Conservation (phyloP, 345 rosid genomes). For the Erodium maritimum region DNA sequence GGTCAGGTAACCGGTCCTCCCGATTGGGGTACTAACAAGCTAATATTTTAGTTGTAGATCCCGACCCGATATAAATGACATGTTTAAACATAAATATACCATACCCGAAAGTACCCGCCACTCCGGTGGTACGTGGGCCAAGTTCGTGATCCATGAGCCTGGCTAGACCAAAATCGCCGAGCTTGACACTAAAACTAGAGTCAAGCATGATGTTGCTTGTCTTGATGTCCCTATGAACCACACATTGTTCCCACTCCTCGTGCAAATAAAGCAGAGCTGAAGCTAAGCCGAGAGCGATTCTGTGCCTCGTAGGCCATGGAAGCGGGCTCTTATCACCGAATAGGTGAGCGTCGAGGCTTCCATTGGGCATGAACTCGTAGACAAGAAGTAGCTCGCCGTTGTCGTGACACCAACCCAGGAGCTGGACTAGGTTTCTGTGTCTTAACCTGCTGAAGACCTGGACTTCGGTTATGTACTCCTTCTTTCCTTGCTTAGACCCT, state of each 20-base stretch:
- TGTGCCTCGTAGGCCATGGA: slow-evolving; percentile 18
- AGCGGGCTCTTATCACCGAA: slow-evolving; percentile 10
- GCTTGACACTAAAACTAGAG: slow-evolving; percentile 24
- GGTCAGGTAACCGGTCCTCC: too few species aligned
- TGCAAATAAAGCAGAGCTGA: slow-evolving; percentile 27
- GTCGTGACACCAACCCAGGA: slow-evolving; percentile 35
- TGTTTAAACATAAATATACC: too few species aligned
- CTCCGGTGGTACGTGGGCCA: slow-evolving; percentile 20
- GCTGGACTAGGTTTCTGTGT: slow-evolving; percentile 31
- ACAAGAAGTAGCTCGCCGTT: slow-evolving; percentile 3
- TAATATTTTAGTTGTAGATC: too few species aligned
- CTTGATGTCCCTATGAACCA: slow-evolving; percentile 28
- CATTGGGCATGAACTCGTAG: too few species aligned
- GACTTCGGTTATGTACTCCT: slow-evolving; percentile 29
- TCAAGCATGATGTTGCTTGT: slow-evolving; percentile 27
- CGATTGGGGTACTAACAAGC: too few species aligned
- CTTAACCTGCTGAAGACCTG: slow-evolving; percentile 25
- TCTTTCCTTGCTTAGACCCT: slow-evolving; percentile 24
- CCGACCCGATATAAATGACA: too few species aligned
- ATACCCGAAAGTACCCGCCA: slow-evolving; percentile 39
- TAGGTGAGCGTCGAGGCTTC: too few species aligned
- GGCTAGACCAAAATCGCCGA: slow-evolving; percentile 42
- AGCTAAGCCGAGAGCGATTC: slow-evolving; percentile 21
- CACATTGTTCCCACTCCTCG: slow-evolving; percentile 38
- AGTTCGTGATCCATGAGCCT: slow-evolving; percentile 26